These are phyloP conservation scores for Cucumis cinereus DNA, from an alignment of 306 rosid species.

Conservation along the genomic window DNA sequence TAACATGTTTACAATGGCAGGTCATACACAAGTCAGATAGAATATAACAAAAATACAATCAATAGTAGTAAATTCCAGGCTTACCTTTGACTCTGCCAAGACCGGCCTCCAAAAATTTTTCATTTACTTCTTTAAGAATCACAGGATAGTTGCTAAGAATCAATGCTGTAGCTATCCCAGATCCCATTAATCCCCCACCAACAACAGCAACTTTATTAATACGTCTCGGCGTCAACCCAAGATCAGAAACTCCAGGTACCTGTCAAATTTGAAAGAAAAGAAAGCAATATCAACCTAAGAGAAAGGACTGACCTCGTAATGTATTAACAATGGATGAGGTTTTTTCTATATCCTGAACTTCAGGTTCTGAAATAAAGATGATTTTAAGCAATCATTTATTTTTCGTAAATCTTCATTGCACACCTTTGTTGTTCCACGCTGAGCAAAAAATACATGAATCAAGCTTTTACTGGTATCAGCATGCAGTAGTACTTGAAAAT, in stretches of 20 bases:
- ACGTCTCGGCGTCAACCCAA: slow-evolving; percentile 63
- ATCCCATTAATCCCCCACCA: slow-evolving; percentile 99
- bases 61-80: slow-evolving; percentile 15
- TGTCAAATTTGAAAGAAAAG: slow-evolving; percentile 9
- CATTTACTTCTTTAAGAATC: slow-evolving; percentile 80
- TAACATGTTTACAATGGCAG: slow-evolving; percentile 62
- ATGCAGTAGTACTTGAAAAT: slow-evolving; percentile 40
- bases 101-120: slow-evolving; percentile 84
- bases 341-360: not conserved
- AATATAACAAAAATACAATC: not conserved
- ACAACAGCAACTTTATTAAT: slow-evolving; percentile 75
- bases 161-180: slow-evolving; percentile 90
- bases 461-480: slow-evolving; percentile 72
- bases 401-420: slow-evolving; percentile 13
- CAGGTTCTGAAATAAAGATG: not conserved
- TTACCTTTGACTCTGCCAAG: slow-evolving; percentile 73
- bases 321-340: not conserved
- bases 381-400: not conserved
- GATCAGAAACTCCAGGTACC: slow-evolving; percentile 90
- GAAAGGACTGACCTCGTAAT: not conserved
- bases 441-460: slow-evolving; percentile 74
- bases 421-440: slow-evolving; percentile 90
- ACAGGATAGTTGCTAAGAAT: slow-evolving; percentile 64
- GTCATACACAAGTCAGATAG: not conserved
- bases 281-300: not conserved